Conservation (phyloP, 441 rosid species). For the Arabidopsis lyrata region DNA sequence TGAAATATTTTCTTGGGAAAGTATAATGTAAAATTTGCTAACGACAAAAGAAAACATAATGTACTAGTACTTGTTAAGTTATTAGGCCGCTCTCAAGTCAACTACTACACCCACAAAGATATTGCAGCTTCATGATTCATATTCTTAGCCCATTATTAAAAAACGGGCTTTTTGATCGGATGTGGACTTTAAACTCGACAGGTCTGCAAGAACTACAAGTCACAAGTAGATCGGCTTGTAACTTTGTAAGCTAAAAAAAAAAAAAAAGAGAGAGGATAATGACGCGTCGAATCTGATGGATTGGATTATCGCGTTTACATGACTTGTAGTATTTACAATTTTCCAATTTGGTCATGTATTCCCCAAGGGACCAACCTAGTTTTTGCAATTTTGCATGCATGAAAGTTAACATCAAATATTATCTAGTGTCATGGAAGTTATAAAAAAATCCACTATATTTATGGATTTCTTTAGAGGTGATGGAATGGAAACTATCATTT, state of each 20-base stretch:
- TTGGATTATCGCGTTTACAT: not conserved
- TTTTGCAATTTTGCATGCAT: conserved; percentile 11
- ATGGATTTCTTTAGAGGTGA: not conserved
- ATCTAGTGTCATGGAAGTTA: not conserved
- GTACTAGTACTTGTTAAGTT: not conserved
- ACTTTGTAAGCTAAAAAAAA: not conserved
- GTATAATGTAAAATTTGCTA: not conserved
- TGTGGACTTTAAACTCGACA: not conserved
- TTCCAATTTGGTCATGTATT: conserved; percentile 10
- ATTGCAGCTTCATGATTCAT: not conserved
- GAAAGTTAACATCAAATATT: not conserved
- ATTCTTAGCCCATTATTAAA: conserved; percentile 3
- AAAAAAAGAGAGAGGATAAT: not conserved
- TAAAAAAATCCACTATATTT: not conserved
- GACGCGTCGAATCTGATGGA: not conserved
- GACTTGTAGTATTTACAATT: not conserved
- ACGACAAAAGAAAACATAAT: not conserved
- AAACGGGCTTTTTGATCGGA: not conserved
- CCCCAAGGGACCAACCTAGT: not conserved
- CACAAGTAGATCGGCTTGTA: not conserved
- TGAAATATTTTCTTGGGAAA: not conserved
- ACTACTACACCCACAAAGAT: not conserved
- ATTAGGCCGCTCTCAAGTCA: not conserved
- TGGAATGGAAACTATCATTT: not conserved
- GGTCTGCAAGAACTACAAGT: not conserved